Conservation (phyloP, 2,329 filamentous ascomycete genomes). For the Sclerotinia sclerotiorum region DNA sequence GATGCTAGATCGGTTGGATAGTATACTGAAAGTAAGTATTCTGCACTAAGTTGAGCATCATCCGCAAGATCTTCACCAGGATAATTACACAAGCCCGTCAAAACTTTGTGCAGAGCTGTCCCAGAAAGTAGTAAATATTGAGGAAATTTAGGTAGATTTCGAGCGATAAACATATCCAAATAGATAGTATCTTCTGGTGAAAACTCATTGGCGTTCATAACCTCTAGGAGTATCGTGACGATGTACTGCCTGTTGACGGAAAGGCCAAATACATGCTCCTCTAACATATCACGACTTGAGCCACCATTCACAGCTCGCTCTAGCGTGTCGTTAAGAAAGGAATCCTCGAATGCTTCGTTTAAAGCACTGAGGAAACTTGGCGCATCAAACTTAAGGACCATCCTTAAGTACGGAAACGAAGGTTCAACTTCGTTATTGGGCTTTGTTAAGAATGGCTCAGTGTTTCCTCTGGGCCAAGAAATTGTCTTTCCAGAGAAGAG, state of each 20-base stretch:
- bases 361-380: constrained; percentile 91
- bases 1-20: constrained; percentile 78
- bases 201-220: constrained; percentile 80
- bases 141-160: constrained; percentile 93
- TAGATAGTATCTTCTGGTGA: constrained; percentile 82
- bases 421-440: constrained; percentile 60
- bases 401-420: constrained; percentile 79
- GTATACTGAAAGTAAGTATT: constrained; percentile 92
- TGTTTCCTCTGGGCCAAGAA: constrained; percentile 68
- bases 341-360: constrained; percentile 96
- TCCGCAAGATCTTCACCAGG: constrained; percentile 78
- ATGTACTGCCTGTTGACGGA: constrained; percentile 91
- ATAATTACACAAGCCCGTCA: constrained; percentile 81
- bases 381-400: constrained; percentile 84
- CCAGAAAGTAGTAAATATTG: constrained; percentile 92
- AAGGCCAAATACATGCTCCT: constrained; percentile 65
- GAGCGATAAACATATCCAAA: constrained; percentile 96
- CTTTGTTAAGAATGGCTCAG: constrained; percentile 60
- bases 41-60: constrained; percentile 93
- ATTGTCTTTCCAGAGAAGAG: constrained; percentile 82
- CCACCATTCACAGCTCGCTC: constrained; percentile 60
- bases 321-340: constrained; percentile 80
- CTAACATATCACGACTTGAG: constrained; percentile 51
- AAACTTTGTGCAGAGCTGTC: constrained; percentile 76
- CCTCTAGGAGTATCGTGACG: constrained; percentile 83